A percentile compares a stretch with the other conserved stretches of the same genome.
These are phyloP conservation scores for Cyclotella baltica DNA, from an alignment of 108 stramenopile species.

Conservation along the genomic window DNA sequence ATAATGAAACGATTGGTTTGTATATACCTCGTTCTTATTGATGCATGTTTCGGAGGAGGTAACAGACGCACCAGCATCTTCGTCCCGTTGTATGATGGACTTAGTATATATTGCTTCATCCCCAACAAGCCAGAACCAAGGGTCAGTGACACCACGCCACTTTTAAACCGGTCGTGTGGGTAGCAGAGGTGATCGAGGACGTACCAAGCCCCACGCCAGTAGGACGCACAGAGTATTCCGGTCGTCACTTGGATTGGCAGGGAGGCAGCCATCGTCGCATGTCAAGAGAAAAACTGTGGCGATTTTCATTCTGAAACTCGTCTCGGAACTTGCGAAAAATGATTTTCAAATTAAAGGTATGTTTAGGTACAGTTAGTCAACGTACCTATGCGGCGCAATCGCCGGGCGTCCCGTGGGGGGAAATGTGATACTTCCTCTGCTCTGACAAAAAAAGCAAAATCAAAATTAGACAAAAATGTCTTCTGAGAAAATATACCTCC, in stretches of 20 bases:
- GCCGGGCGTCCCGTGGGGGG: too few relatives aligned
- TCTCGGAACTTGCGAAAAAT: too few relatives aligned
- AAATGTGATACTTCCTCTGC: too few relatives aligned
- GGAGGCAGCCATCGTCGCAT: not conserved
- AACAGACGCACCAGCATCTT: slow-evolving; percentile 22
- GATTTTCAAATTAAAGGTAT: too few relatives aligned
- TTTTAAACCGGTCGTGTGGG: slow-evolving; percentile 50
- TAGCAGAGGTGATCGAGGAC: slow-evolving; percentile 71
- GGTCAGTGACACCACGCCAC: slow-evolving; percentile 43
- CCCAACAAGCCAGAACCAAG: slow-evolving; percentile 52
- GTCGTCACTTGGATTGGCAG: slow-evolving; percentile 40
- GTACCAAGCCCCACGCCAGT: slow-evolving; percentile 80
- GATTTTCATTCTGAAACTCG: too few relatives aligned
- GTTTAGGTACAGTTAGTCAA: too few relatives aligned
- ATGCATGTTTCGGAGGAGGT: slow-evolving; percentile 19
- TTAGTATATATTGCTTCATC: slow-evolving; percentile 55
- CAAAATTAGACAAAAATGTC: too few relatives aligned
- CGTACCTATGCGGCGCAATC: too few relatives aligned
- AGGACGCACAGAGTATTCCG: slow-evolving; percentile 45
- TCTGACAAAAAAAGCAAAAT: too few relatives aligned
- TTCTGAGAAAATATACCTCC: too few relatives aligned
- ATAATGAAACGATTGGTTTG: slow-evolving; percentile 57
- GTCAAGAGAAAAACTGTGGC: too few relatives aligned
- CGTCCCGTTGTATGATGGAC: slow-evolving; percentile 41
- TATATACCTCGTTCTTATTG: slow-evolving; percentile 16